A percentile compares a stretch with the other conserved stretches of the same genome.
Conservation (phyloP, 2,329 filamentous ascomycete genomes). For the Aotearoamyces nothofagi region DNA sequence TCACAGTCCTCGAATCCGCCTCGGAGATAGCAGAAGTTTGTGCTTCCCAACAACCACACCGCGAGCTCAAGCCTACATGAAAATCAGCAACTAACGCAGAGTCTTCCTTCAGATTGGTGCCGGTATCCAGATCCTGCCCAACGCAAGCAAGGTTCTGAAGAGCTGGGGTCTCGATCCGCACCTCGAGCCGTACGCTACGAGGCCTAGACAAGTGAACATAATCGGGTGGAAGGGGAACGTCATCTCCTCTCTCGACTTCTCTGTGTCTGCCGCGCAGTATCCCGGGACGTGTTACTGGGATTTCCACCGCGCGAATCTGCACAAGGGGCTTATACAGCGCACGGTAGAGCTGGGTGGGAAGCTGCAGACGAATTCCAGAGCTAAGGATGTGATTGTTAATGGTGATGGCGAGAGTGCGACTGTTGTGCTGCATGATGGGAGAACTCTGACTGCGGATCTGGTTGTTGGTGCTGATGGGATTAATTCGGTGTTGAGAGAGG, state of each 20-base stretch:
- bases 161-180: constrained; percentile 10
- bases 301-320: constrained; percentile 31
- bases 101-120: constrained; percentile 19
- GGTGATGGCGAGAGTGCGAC: constrained; percentile 9
- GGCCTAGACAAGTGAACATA: constrained; percentile 34
- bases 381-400: constrained; percentile 17
- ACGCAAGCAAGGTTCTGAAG: constrained; percentile 11
- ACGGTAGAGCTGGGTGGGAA: constrained; percentile 23
- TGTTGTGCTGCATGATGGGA: constrained; percentile 14
- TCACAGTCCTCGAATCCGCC: constrained; percentile 26
- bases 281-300: constrained; percentile 24
- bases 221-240: constrained; percentile 20
- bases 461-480: constrained; percentile 27
- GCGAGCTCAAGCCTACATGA: too few relatives aligned
- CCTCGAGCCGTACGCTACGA: constrained; percentile 8
- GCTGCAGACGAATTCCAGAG: constrained; percentile 24
- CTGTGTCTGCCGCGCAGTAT: constrained; percentile 10
- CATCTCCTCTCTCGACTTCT: constrained; percentile 12
- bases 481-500: constrained; percentile 22
- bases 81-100: too few relatives aligned
- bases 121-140: constrained; percentile 16
- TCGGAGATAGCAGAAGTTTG: constrained; percentile 26
- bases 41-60: too few relatives aligned
- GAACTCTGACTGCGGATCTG: constrained; percentile 19
- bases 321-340: constrained; percentile 25